Percentiles rank a stretch among this genome's conserved stretches.
These are phyloP conservation scores for Lachnellula willkommii DNA, from an alignment of 2,329 filamentous ascomycete species.

Conservation along the genomic window DNA sequence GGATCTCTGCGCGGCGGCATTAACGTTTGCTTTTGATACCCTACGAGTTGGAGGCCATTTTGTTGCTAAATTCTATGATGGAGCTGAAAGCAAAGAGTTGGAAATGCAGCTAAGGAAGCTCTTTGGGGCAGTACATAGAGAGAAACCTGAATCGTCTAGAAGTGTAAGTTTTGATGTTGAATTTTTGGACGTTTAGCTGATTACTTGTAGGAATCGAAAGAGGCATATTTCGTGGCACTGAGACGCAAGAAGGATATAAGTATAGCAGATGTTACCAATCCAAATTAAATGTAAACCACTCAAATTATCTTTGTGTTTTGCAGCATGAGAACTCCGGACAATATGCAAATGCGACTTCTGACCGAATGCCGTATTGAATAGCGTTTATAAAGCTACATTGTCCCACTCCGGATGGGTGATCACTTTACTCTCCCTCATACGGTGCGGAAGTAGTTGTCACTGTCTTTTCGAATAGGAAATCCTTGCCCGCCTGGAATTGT, in stretches of 20 bases:
- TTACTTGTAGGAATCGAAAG: conserved; percentile 66
- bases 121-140: conserved; percentile 74
- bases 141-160: conserved; percentile 89
- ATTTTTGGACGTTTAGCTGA: neutral
- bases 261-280: conserved; percentile 5
- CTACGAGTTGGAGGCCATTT: conserved; percentile 81
- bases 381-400: too few relatives aligned
- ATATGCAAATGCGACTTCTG: neutral
- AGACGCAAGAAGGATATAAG: conserved; percentile 52
- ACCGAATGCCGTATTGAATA: neutral
- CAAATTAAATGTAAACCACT: neutral
- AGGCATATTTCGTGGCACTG: conserved; percentile 80
- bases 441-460: too few relatives aligned
- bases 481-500: too few relatives aligned
- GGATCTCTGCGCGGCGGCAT: conserved; percentile 84
- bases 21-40: conserved; percentile 80
- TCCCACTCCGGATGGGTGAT: too few relatives aligned
- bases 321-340: conserved; percentile 3
- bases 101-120: conserved; percentile 69
- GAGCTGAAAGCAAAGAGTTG: conserved; percentile 73
- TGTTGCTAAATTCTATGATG: conserved; percentile 97
- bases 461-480: too few relatives aligned
- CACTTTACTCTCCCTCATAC: too few relatives aligned
- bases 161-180: conserved; percentile 51
- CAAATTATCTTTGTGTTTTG: neutral